phyloP scores from a whole-genome alignment of 257 asterid genomes.

The Fraxinus quadrangulata region DNA sequence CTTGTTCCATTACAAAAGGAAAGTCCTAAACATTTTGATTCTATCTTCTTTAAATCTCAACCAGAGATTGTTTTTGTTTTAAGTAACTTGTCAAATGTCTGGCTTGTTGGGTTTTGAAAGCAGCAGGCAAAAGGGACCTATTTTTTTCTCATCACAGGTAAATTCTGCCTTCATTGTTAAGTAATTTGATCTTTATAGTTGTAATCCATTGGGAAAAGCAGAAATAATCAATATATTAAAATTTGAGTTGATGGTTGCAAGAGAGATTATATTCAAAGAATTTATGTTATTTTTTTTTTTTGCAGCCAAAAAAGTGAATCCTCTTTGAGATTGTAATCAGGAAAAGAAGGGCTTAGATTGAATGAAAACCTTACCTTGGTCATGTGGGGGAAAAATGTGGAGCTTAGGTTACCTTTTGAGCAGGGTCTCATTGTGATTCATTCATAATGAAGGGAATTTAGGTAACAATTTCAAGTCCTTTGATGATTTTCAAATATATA shows the following conservation, averaged over 20 bases:
- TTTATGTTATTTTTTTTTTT: background rate
- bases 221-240: background rate
- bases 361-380: conserved; percentile 2
- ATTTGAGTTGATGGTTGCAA: background rate
- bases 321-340: background rate
- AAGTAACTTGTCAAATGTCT: background rate
- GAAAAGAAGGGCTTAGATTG: background rate
- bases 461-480: background rate
- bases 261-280: background rate
- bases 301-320: background rate
- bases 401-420: background rate
- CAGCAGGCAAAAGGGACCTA: background rate
- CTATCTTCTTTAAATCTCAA: background rate
- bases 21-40: background rate
- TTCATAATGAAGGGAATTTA: background rate
- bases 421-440: background rate
- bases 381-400: background rate
- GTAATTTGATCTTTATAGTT: background rate
- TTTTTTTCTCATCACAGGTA: background rate
- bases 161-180: background rate
- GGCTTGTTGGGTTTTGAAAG: background rate
- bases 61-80: background rate
- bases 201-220: conserved; percentile 1
- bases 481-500: background rate
- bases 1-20: background rate